phyloP scores from a whole-genome alignment of 1,284 basidiomycete genomes.

The Moesziomyces aphidis region DNA sequence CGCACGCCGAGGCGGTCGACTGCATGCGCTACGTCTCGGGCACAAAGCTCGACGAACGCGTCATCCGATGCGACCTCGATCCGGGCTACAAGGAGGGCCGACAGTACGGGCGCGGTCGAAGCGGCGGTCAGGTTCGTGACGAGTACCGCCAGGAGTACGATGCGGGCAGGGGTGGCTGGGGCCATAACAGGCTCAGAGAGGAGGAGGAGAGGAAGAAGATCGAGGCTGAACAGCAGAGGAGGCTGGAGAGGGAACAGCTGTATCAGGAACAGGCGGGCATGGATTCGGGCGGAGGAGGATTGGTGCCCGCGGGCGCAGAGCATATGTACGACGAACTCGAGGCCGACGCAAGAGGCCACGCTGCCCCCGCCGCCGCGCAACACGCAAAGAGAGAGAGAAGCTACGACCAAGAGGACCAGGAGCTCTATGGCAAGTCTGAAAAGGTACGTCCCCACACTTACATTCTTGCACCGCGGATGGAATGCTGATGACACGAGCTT shows the following conservation, averaged over 20 bases:
- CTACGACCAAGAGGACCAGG: slow-evolving; percentile 39
- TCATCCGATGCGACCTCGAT: slow-evolving; percentile 97
- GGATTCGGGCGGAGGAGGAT: slow-evolving; percentile 37
- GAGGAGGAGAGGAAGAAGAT: slow-evolving; percentile 80
- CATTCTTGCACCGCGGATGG: background rate
- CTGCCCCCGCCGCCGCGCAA: background rate
- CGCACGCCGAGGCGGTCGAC: slow-evolving; percentile 91
- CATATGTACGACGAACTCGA: slow-evolving; percentile 47
- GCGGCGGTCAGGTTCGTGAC: slow-evolving; percentile 91
- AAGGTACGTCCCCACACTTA: slow-evolving; percentile 3
- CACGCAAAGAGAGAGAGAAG: slow-evolving; percentile 75
- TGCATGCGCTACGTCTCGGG: slow-evolving; percentile 94
- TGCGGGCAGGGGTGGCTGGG: slow-evolving; percentile 86
- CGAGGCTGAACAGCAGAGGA: slow-evolving; percentile 77
- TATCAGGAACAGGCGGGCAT: slow-evolving; percentile 75
- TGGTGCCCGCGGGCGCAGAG: slow-evolving; percentile 47
- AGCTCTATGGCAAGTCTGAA: slow-evolving; percentile 32
- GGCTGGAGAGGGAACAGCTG: slow-evolving; percentile 82
- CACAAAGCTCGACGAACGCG: slow-evolving; percentile 98
- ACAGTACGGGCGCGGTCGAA: slow-evolving; percentile 96
- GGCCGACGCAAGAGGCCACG: slow-evolving; percentile 30
- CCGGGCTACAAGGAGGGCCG: slow-evolving; percentile 97
- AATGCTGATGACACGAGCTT: background rate
- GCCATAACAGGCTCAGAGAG: slow-evolving; percentile 71
- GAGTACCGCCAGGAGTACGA: slow-evolving; percentile 98